Evolutionary conservation across 352 stramenopile genomes (phyloP), one percentile per base, ranked within the genome.

Genomic region (Peronospora destructor): DNA sequence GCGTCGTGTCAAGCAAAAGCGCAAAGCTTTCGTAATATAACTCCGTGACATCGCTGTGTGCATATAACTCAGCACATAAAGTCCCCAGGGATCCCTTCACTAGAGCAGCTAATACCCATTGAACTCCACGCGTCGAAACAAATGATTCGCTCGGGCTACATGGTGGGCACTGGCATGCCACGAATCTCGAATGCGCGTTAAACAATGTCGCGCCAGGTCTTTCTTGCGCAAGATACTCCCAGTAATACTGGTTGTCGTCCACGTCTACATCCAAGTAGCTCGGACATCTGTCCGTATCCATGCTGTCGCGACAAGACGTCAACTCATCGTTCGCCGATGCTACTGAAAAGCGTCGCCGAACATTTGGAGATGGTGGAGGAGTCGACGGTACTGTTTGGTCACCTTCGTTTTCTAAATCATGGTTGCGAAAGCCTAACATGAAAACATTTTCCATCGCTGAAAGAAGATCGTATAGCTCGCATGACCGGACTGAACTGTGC

Each of bases 101-200:
- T 8, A 91, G 45, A n/a, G 77, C 80, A 9, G 67, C 45, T 11
- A 91, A 35, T 6, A 91, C 42, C 80, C 80, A 91, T 49, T 91
- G 80, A 19, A 89, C 52, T 16, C 80, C 80, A 26, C 80, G 76
- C 9, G 76, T 84, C 28, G 74, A 87, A 49, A 76, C 69, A 48
- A 85, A 84, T 16, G 68, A 73, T 16, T 86, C 75, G 34, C 53
- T 85, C 17, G 71, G 53, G 10, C 38, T 63, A 40, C 76, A 87
- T 26, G 51, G 43, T 23, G 76, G 76, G 34, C 76, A 87, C 37
- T 69, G 53, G 13, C 53, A 64, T 10, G 57, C 62, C 14, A 90
- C 62, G 58, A 84, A 90, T n/a, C 57, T 54, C 74, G 70, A 83
- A 48, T 85, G 74, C 13, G 59, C 53, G 28, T 85, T 85, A 6